A percentile compares a stretch with the other conserved stretches of the same genome.
Evolutionary conservation across 495 filamentous ascomycete genomes (phyloP).

Genomic region (Aspergillus sclerotiicarbonarius): DNA sequence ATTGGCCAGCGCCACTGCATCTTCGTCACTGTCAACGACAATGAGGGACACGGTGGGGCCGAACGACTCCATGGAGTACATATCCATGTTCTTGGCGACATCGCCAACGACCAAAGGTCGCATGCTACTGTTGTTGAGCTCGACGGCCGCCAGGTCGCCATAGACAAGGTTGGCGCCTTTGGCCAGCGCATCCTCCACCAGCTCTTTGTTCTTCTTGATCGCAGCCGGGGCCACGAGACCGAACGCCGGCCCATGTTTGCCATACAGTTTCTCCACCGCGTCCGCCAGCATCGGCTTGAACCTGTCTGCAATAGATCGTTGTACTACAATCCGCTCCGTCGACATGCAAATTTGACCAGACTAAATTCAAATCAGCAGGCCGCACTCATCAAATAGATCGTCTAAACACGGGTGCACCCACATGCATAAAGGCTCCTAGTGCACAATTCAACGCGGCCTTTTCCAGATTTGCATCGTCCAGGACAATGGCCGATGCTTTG

Average conservation of each 20-base stretch:
- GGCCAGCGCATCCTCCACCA: constrained; percentile 62
- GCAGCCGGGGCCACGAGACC: constrained; percentile 59
- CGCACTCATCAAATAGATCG: not conserved
- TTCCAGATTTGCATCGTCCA: constrained; percentile 58
- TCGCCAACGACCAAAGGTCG: constrained; percentile 67
- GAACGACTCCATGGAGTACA: constrained; percentile 80
- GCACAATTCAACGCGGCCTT: constrained; percentile 53
- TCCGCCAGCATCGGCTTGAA: constrained; percentile 61
- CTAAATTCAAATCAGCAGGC: constrained; percentile 25
- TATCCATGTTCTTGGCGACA: constrained; percentile 77
- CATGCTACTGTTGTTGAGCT: constrained; percentile 54
- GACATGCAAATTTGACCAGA: constrained; percentile 90
- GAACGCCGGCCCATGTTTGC: constrained; percentile 48
- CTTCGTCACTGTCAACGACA: constrained; percentile 46
- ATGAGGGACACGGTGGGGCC: constrained; percentile 69
- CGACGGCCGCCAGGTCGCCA: constrained; percentile 51
- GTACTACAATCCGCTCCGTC: constrained; percentile 84
- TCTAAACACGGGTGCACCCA: constrained; percentile 19
- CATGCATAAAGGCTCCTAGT: constrained; percentile 53
- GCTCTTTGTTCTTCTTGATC: constrained; percentile 64
- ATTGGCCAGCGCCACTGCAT: constrained; percentile 49
- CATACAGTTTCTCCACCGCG: constrained; percentile 46
- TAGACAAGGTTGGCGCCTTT: constrained; percentile 68
- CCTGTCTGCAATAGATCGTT: constrained; percentile 60
- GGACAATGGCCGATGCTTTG: constrained; percentile 58